Base-by-base conservation (phyloP, 1,284 basidiomycete species). In the Ceratobasidium sp. region DNA sequence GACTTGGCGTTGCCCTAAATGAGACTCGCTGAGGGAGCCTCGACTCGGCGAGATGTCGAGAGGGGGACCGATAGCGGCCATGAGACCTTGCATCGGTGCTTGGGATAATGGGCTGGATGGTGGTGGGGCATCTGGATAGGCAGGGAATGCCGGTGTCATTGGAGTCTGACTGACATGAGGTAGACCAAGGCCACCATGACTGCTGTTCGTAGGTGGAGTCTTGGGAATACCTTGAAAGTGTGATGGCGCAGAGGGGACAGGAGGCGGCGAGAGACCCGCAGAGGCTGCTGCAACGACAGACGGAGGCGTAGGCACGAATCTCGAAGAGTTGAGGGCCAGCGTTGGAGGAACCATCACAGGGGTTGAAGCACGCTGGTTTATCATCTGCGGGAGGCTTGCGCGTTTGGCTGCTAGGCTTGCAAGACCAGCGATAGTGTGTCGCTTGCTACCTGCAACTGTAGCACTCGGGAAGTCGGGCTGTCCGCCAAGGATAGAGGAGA, bases 81-180 rank as follows among this genome's bases (percentile, higher is more conserved):
- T 54, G 8, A 67, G 43, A 16, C 83, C 84, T 21, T 84, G 82
- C 38, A 89, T 80, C 1, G 87, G 88, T 0, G 84, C 83, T 76
- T 89, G 87, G 28, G 64, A 73, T 21, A 61, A 85, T 87, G 0
- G 84, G 82, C 1, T 85, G 83, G 1, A 83, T n/a, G 83, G 80
- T 11, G 82, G 80, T 35, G 85, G 82, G 16, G 85, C 80, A 59
- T 73, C 80, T 0, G 89, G 84, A 78, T 88, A 92, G 0, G 90
- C 85, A 35, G 91, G 90, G 75, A 91, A 91, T 8, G 91, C 88
- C 0, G 91, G 91, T 1, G 90, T 91, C 44, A 84, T 84, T 0
- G 89, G 87, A 9, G 82, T 78, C n/a, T 50, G 52, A 3, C 41
- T 38, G 38, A 47, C 35, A n/a, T 32, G 21, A 1, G 52, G 43